Conservation (phyloP, 768 basidiomycete species). For the Tulasnella sp. region DNA sequence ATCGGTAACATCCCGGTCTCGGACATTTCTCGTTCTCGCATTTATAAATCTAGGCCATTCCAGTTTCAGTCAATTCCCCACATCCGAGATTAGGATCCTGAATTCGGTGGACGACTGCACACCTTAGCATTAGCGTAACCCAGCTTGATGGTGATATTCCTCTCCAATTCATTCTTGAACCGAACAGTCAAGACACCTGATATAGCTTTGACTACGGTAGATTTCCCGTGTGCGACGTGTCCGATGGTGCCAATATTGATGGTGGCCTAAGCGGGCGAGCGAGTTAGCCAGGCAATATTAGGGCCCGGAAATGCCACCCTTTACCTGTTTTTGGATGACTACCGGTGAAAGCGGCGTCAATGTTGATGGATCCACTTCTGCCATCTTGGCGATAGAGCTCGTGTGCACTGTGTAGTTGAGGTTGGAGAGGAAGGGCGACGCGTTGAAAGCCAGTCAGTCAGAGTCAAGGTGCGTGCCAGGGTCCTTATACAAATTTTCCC, state of each 20-base stretch:
- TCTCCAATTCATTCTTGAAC: constrained; percentile 97
- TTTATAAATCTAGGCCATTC: constrained; percentile 76
- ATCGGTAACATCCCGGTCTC: constrained; percentile 86
- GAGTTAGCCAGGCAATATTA: constrained; percentile 50
- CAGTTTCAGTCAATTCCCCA: neutral
- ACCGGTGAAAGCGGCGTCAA: constrained; percentile 82
- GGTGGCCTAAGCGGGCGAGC: neutral
- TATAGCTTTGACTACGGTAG: constrained; percentile 95
- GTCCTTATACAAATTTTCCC: too few relatives aligned
- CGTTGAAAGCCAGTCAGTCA: too few relatives aligned
- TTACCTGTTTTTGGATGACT: constrained; percentile 83
- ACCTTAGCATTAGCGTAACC: constrained; percentile 99
- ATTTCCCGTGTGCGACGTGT: constrained; percentile 97
- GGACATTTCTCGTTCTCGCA: constrained; percentile 91
- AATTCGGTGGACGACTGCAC: constrained; percentile 25
- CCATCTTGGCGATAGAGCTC: constrained; percentile 2
- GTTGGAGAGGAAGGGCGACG: neutral
- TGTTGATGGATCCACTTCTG: constrained; percentile 63
- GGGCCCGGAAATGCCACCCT: constrained; percentile 55
- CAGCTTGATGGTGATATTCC: constrained; percentile 98
- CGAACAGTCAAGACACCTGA: constrained; percentile 97
- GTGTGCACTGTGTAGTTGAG: neutral
- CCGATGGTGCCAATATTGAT: constrained; percentile 74
- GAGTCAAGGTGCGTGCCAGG: too few relatives aligned
- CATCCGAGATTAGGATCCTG: neutral